Percentiles rank a stretch among this genome's conserved stretches.
Conservation (phyloP, 148 eudicot genomes). For the Silene latifolia region DNA sequence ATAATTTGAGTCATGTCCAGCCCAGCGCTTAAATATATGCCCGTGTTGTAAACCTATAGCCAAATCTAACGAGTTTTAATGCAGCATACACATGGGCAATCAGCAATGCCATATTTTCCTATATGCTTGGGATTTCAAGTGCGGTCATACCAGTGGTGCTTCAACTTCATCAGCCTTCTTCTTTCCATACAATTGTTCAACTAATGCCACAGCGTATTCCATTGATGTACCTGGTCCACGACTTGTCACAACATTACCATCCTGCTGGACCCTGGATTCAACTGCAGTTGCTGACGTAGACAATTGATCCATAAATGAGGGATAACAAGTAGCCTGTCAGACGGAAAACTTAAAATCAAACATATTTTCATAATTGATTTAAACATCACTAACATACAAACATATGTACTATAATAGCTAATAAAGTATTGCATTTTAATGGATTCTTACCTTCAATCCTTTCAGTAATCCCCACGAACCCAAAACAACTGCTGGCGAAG, state of each 20-base stretch:
- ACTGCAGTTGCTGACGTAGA: conserved; percentile 72
- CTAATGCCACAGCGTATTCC: conserved; percentile 76
- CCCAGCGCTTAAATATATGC: too few relatives aligned
- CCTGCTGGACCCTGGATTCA: conserved; percentile 89
- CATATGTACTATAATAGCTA: neutral
- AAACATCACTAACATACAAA: neutral
- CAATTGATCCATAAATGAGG: conserved; percentile 88
- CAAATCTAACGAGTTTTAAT: neutral
- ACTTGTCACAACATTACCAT: conserved; percentile 86
- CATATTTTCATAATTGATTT: neutral
- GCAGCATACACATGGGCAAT: neutral
- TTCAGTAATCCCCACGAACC: conserved; percentile 94
- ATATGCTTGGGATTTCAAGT: neutral
- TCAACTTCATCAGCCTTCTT: conserved; percentile 83
- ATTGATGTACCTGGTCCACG: conserved; percentile 94
- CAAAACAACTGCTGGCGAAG: conserved; percentile 93
- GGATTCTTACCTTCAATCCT: conserved; percentile 54
- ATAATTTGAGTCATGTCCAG: too few relatives aligned
- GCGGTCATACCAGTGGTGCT: conserved; percentile 67
- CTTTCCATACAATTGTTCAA: conserved; percentile 74
- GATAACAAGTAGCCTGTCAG: conserved; percentile 89
- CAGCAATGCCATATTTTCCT: neutral
- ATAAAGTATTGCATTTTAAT: neutral
- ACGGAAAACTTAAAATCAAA: conserved; percentile 2
- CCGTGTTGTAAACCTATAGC: too few relatives aligned